Base-by-base conservation (phyloP, 1,284 basidiomycete species). In the Melampsora larici-populina region DNA sequence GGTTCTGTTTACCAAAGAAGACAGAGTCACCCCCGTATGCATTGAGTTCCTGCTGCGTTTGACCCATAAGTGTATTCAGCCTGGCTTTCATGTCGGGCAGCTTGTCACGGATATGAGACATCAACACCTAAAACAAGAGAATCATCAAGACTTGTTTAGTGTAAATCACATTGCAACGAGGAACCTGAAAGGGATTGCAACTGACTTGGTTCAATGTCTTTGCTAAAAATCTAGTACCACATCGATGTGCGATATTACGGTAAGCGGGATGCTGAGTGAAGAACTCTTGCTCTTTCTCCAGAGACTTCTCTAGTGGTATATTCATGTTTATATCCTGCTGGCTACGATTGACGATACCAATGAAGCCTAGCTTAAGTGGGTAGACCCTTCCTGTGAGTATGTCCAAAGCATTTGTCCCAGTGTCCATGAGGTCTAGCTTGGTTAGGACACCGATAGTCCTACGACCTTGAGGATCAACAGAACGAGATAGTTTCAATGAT, bases 71-170 rank as follows among this genome's bases (percentile, higher is more conserved):
- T 8, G 97, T 99, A 84, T 99, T 99, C 80, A 99, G 86, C 24
- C 95, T 89, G 17, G 97, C 97, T 85, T 99, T 99, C 97, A 99
- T 99, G 85, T 99, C 97, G 0, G 97, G 97, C 55, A 99, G 87
- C 85, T 99, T 98, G 83, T 99, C 97, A 76, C 97, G 89, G 81
- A 99, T 99, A 84, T 99, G 97, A 85, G 92, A 93, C 89, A 99
- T 91, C 79, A 99, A 86, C 55, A 97, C 95, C 91, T 93, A 75
- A 2, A 78, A 31, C 9, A 17, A 46, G 40, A 72, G 66, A 46
- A 36, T 31, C 66, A 55, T 31, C 18, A 62, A 58, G 40, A n/a
- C 11, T 33, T 11, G 7, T 63, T 40, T 55, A n/a, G 29, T 40
- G 15, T 40, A 66, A 43, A 21, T 2, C 40, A 40, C 33, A 58